Percentiles rank a stretch among this genome's conserved stretches.
phyloP scores from a whole-genome alignment of 768 basidiomycete genomes.

The Leccinum rimulosum region DNA sequence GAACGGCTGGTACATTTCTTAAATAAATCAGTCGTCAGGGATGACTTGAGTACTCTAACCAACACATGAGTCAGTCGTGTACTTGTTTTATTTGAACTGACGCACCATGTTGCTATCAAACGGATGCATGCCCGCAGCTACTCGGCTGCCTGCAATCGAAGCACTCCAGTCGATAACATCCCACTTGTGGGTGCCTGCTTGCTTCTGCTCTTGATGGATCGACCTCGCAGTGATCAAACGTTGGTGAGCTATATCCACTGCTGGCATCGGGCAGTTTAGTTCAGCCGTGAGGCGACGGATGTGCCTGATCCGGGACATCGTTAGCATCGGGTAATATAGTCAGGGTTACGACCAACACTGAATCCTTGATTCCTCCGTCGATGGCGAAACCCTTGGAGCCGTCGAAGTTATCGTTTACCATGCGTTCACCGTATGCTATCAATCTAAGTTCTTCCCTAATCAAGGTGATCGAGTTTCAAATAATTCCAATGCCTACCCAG shows the following conservation, averaged over 20 bases:
- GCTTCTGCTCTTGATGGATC: conserved; percentile 49
- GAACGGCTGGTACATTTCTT: background rate
- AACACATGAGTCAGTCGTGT: background rate
- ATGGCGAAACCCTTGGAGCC: conserved; percentile 73
- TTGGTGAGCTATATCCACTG: conserved; percentile 68
- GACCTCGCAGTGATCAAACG: conserved; percentile 80
- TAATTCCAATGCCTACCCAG: conserved; percentile 38
- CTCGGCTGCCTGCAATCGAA: conserved; percentile 72
- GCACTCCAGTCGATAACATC: conserved; percentile 81
- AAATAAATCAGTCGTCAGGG: conserved; percentile 18
- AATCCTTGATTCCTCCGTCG: conserved; percentile 88
- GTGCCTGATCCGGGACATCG: conserved; percentile 39
- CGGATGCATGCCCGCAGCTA: conserved; percentile 64
- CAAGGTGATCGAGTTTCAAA: background rate
- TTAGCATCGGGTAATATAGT: conserved; percentile 4
- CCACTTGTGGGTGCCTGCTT: conserved; percentile 46
- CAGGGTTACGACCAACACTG: conserved; percentile 42
- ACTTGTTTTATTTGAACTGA: background rate
- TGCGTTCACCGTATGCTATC: conserved; percentile 60
- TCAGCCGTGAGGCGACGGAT: conserved; percentile 68
- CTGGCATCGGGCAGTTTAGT: conserved; percentile 68
- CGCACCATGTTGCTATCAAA: conserved; percentile 38
- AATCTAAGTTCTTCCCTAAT: conserved; percentile 36
- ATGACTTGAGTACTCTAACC: conserved; percentile 21
- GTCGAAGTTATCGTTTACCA: conserved; percentile 73